Base-by-base conservation (phyloP, 164 flowering plant species). In the Liriodendron chinense region DNA sequence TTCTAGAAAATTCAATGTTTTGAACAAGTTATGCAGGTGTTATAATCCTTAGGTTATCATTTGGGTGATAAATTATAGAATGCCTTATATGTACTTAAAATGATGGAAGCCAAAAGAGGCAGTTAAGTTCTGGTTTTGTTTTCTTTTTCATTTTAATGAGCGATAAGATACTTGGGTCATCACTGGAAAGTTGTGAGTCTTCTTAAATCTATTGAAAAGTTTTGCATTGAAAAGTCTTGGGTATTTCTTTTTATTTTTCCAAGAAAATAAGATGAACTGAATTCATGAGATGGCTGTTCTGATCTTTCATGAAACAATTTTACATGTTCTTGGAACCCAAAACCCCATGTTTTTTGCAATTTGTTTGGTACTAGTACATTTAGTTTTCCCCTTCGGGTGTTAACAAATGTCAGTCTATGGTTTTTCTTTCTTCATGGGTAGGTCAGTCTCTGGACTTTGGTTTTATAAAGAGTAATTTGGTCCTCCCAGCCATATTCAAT, bases 1-100 rank as follows among this genome's bases (percentile, higher is more conserved):
- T 78, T 24, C 25, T 24, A 48, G 62, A 43, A 53, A 20, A 8
- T 75, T 62, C 18, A 18, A 18, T 69, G 57, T 70, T 75, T 64
- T 43, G 64, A 20, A 20, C 22, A 50, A 50, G 43, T 68, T 61
- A 22, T 53, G 47, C 14, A 12, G 20, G 25, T 16, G 69, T 66
- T 25, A 10, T 18, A 14, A 66, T 24, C 47, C 3, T 16, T 26
- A 13, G n/a, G 9, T 66, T 66, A 64, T 18, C 47, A 6, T 28
- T 66, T 28, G 20, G n/a, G 26, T 16, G 47, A 24, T 66, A 25
- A 1, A 63, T 63, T 20, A 18, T 66, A 25, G 69, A 66, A 25
- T 66, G 47, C 47, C 69, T 28, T 66, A 24, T 28, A 66, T 28
- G 16, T 28, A 64, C 21, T 23, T 24, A 10, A 28, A 7, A 25